These are phyloP conservation scores for Cicer cuneatum DNA, from an alignment of 306 rosid species.

Conservation along the genomic window DNA sequence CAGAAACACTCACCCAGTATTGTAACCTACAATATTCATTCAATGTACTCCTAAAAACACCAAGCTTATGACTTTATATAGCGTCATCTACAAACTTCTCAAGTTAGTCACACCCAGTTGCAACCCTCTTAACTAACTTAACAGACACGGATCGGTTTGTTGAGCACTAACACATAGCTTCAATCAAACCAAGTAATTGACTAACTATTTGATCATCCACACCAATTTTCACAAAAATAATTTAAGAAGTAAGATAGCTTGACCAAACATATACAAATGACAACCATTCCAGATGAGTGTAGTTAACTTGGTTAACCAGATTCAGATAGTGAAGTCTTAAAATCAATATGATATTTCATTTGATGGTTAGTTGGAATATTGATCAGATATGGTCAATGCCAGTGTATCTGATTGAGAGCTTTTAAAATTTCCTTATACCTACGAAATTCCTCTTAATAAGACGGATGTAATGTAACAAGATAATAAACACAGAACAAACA, in stretches of 20 bases:
- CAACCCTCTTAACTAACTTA: too few relatives aligned
- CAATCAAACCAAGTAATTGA: too few relatives aligned
- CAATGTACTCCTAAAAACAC: too few relatives aligned
- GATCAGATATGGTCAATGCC: conserved; percentile 35
- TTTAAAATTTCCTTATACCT: not conserved
- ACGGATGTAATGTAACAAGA: not conserved
- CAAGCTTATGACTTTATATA: too few relatives aligned
- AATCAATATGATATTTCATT: conserved; percentile 10
- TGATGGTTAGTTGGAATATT: conserved; percentile 18
- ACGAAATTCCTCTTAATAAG: not conserved
- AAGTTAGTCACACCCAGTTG: too few relatives aligned
- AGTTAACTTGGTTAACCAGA: conserved; percentile 8
- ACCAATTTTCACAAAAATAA: not conserved
- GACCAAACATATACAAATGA: conserved; percentile 24
- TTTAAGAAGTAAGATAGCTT: conserved; percentile 25
- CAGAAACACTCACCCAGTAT: too few relatives aligned
- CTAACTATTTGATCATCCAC: too few relatives aligned
- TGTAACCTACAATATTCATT: too few relatives aligned
- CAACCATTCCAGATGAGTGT: conserved; percentile 1
- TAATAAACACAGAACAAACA: conserved; percentile 5
- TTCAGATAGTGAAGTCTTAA: not conserved
- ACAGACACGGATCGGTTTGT: too few relatives aligned
- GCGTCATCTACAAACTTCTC: too few relatives aligned
- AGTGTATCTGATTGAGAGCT: conserved; percentile 8
- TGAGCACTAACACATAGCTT: too few relatives aligned